These are phyloP conservation scores for Coffea humblotiana DNA, from an alignment of 305 asterid species.

Conservation along the genomic window DNA sequence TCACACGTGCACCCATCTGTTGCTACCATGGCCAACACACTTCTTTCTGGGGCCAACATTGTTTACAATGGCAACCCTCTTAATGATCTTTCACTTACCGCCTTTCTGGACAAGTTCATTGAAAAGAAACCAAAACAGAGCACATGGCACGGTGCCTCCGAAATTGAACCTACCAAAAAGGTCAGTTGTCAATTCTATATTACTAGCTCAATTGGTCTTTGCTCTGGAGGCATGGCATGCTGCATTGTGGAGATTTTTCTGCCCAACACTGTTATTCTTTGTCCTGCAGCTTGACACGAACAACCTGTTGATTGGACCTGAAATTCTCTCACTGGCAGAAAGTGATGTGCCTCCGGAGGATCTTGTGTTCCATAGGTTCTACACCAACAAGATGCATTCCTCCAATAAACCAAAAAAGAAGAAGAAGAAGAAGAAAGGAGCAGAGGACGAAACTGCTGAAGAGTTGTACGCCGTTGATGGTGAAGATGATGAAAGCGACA, in stretches of 20 bases:
- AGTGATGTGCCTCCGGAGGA: slow-evolving; percentile 82
- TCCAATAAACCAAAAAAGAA: slow-evolving; percentile 74
- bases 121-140: slow-evolving; percentile 88
- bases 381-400: slow-evolving; percentile 69
- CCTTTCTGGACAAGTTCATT: slow-evolving; percentile 95
- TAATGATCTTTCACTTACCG: slow-evolving; percentile 73
- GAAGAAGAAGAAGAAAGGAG: slow-evolving; percentile 52
- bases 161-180: slow-evolving; percentile 92
- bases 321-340: slow-evolving; percentile 74
- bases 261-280: not conserved
- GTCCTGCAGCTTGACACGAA: slow-evolving; percentile 64
- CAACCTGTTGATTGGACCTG: slow-evolving; percentile 77
- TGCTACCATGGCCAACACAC: slow-evolving; percentile 88
- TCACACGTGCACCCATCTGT: slow-evolving; percentile 94
- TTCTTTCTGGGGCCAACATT: slow-evolving; percentile 84
- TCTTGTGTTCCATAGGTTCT: slow-evolving; percentile 88
- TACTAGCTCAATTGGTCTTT: not conserved
- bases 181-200: slow-evolving; percentile 29
- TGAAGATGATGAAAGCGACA: slow-evolving; percentile 64
- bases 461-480: slow-evolving; percentile 55
- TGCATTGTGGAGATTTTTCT: not conserved
- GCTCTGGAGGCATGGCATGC: not conserved
- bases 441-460: slow-evolving; percentile 76
- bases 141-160: slow-evolving; percentile 87
- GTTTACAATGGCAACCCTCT: slow-evolving; percentile 88